A percentile compares a stretch with the other conserved stretches of the same genome.
Conservation (phyloP, 2,329 filamentous ascomycete genomes). For the Trichoderma sp. region DNA sequence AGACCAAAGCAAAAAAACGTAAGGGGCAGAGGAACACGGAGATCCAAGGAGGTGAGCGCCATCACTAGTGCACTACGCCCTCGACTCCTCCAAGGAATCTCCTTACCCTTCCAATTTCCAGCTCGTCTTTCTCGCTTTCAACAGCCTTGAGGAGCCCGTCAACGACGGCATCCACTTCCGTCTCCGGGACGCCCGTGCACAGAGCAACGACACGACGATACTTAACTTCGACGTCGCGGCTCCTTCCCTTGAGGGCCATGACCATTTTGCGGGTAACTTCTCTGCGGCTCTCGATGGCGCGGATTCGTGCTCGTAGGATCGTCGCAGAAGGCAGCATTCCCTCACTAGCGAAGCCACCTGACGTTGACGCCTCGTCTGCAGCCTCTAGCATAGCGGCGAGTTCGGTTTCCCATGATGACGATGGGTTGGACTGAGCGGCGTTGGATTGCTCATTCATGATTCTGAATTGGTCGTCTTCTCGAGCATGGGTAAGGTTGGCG, state of each 20-base stretch:
- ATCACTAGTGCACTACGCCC: constrained; percentile 48
- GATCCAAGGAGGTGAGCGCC: neutral
- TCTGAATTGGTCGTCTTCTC: constrained; percentile 64
- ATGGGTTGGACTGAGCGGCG: constrained; percentile 44
- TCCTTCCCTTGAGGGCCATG: constrained; percentile 69
- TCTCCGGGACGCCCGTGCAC: constrained; percentile 76
- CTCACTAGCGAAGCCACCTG: constrained; percentile 37
- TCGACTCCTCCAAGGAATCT: constrained; percentile 80
- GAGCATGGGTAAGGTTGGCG: constrained; percentile 71
- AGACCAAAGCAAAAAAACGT: neutral
- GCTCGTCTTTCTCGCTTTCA: constrained; percentile 76
- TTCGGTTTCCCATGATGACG: constrained; percentile 53
- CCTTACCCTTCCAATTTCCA: constrained; percentile 73
- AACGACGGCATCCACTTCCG: constrained; percentile 75
- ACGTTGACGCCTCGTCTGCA: constrained; percentile 35
- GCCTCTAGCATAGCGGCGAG: constrained; percentile 46
- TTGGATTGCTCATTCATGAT: constrained; percentile 42
- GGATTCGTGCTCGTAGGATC: constrained; percentile 64
- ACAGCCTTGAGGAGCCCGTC: constrained; percentile 81
- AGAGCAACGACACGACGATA: constrained; percentile 85
- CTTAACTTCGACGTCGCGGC: constrained; percentile 79
- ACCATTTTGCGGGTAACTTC: constrained; percentile 65
- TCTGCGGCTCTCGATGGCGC: constrained; percentile 69
- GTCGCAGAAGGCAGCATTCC: constrained; percentile 55
- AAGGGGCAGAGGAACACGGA: no score